A percentile compares a stretch with the other conserved stretches of the same genome.
Conservation (phyloP, 2,329 filamentous ascomycete genomes). For the Hypoxylon sp. region DNA sequence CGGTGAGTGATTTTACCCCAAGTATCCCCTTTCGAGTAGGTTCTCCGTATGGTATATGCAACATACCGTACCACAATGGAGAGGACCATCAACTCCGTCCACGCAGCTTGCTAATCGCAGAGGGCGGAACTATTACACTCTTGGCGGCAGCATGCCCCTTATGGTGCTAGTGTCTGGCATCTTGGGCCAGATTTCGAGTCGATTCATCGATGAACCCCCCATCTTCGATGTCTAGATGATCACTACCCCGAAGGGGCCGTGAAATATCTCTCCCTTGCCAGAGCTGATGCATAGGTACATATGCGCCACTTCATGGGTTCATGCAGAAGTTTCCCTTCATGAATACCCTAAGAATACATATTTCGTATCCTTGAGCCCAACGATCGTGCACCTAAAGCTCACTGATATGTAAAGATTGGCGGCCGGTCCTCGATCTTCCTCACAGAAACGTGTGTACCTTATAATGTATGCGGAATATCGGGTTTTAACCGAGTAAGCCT, state of each 20-base stretch:
- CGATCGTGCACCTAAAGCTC: neutral
- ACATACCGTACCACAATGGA: neutral
- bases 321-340: neutral
- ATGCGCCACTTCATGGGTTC: neutral
- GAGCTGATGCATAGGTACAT: neutral
- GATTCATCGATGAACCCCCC: neutral
- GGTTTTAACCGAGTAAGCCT: neutral
- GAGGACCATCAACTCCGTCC: neutral
- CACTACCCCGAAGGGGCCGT: neutral
- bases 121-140: neutral
- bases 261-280: neutral
- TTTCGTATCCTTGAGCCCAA: neutral
- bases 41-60: slow-evolving; percentile 5
- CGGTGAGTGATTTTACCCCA: slow-evolving; percentile 10
- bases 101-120: slow-evolving; percentile 3
- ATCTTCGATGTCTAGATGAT: slow-evolving; percentile 1
- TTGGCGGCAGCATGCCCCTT: neutral
- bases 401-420: neutral
- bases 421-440: neutral
- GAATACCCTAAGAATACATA: neutral
- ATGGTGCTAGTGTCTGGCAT: neutral
- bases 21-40: slow-evolving; percentile 5
- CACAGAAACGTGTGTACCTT: neutral
- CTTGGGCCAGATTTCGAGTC: neutral
- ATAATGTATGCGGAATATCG: neutral